Evolutionary conservation across 495 filamentous ascomycete species (phyloP).

Genomic region (Monascus purpureus): DNA sequence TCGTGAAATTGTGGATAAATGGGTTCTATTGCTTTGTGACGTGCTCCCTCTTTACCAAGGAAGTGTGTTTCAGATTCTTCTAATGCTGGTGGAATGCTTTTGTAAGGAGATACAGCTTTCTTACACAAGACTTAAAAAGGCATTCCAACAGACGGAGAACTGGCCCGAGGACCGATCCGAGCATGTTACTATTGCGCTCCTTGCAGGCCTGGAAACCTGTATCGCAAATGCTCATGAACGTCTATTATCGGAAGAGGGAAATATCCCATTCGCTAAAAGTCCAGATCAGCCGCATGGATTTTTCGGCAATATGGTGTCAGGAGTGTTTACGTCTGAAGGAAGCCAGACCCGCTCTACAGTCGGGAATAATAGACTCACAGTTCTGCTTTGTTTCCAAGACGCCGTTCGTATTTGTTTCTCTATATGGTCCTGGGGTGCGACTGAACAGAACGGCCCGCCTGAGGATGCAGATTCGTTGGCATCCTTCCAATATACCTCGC

Average conservation of each 20-base stretch:
- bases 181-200: conserved; percentile 48
- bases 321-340: conserved; percentile 71
- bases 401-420: conserved; percentile 79
- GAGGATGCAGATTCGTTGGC: conserved; percentile 59
- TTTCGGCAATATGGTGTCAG: conserved; percentile 94
- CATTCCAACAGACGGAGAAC: conserved; percentile 27
- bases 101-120: conserved; percentile 58
- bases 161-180: conserved; percentile 33
- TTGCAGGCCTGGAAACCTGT: conserved; percentile 82
- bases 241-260: conserved; percentile 61
- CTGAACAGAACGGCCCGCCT: conserved; percentile 36
- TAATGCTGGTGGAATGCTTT: conserved; percentile 81
- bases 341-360: conserved; percentile 59
- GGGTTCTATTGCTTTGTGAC: conserved; percentile 76
- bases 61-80: conserved; percentile 75
- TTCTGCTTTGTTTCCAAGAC: conserved; percentile 93
- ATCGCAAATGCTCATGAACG: conserved; percentile 80
- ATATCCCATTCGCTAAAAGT: conserved; percentile 50
- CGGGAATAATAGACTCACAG: conserved; percentile 87
- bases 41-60: conserved; percentile 70
- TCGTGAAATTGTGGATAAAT: conserved; percentile 71
- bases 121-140: conserved; percentile 47
- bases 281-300: conserved; percentile 82
- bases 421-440: conserved; percentile 87
- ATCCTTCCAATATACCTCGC: conserved; percentile 78